Evolutionary conservation across 164 flowering plant species (phyloP).

Genomic region (Macadamia tetraphylla): DNA sequence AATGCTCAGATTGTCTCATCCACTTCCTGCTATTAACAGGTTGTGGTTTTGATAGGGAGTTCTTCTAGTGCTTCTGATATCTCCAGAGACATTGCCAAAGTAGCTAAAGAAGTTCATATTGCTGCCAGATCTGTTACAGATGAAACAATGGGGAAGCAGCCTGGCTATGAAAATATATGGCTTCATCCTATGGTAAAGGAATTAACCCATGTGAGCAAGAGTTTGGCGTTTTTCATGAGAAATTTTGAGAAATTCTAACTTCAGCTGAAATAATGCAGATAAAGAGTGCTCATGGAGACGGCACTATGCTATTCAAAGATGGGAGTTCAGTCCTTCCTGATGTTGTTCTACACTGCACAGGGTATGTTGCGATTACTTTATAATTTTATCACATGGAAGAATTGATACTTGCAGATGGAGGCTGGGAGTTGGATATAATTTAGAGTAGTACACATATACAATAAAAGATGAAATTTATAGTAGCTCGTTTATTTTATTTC

Average conservation of each 20-base stretch:
- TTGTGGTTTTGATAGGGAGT: conserved; percentile 72
- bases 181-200: conserved; percentile 72
- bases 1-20: neutral
- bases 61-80: conserved; percentile 78
- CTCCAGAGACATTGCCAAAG: conserved; percentile 58
- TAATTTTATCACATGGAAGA: neutral
- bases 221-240: too few relatives aligned
- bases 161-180: conserved; percentile 68
- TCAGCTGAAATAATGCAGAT: conserved; percentile 42
- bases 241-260: conserved; percentile 10
- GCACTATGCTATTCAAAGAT: conserved; percentile 48
- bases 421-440: too few relatives aligned
- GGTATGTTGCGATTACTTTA: conserved; percentile 33
- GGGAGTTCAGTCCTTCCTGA: conserved; percentile 42
- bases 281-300: conserved; percentile 45
- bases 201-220: neutral
- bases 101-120: conserved; percentile 83
- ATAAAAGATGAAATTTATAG: neutral
- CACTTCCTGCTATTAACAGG: conserved; percentile 30
- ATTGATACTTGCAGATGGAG: neutral
- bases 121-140: conserved; percentile 47
- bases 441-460: neutral
- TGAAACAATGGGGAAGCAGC: conserved; percentile 29
- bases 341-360: conserved; percentile 70
- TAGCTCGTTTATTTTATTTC: too few relatives aligned